These are phyloP conservation scores for Gaertneriomyces sp. DNA, from an alignment of 192 early-diverging fungal species.

Conservation along the genomic window DNA sequence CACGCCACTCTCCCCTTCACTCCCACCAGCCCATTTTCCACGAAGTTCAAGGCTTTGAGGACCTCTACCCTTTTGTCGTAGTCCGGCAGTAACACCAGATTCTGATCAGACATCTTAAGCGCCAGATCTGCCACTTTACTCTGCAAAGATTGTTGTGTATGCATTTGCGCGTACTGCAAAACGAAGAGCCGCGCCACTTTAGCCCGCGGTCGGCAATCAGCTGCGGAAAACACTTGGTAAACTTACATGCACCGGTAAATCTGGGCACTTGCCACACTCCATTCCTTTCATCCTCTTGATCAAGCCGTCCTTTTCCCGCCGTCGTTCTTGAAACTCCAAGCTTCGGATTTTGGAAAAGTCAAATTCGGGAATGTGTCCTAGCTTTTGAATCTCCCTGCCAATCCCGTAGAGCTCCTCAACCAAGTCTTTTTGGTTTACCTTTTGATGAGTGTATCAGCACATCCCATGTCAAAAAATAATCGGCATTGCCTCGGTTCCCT, in stretches of 20 bases:
- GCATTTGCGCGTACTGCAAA: conserved; percentile 49
- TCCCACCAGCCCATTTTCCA: conserved; percentile 80
- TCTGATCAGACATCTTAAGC: conserved; percentile 81
- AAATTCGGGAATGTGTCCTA: conserved; percentile 57
- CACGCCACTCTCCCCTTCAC: conserved; percentile 95
- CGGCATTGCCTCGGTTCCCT: neutral
- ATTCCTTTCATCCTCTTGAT: conserved; percentile 50
- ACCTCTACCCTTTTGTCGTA: conserved; percentile 87
- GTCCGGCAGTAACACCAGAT: conserved; percentile 88
- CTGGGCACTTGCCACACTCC: conserved; percentile 73
- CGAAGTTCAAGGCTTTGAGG: conserved; percentile 72
- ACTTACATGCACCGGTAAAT: conserved; percentile 72
- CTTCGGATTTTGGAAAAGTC: conserved; percentile 85
- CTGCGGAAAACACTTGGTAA: too few species aligned
- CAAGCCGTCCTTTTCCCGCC: conserved; percentile 56
- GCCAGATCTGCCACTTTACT: conserved; percentile 70
- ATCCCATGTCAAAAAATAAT: neutral
- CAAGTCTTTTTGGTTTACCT: neutral
- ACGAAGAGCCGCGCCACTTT: neutral
- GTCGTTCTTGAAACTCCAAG: conserved; percentile 78
- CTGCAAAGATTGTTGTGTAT: conserved; percentile 61
- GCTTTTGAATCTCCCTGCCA: conserved; percentile 2
- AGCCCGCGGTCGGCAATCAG: too few species aligned
- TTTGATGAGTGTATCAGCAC: neutral
- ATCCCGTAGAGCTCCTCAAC: neutral